Percentiles rank a stretch among this genome's conserved stretches.
These are phyloP conservation scores for Metschnikowia matae DNA, from an alignment of 805 yeast species.

Conservation along the genomic window DNA sequence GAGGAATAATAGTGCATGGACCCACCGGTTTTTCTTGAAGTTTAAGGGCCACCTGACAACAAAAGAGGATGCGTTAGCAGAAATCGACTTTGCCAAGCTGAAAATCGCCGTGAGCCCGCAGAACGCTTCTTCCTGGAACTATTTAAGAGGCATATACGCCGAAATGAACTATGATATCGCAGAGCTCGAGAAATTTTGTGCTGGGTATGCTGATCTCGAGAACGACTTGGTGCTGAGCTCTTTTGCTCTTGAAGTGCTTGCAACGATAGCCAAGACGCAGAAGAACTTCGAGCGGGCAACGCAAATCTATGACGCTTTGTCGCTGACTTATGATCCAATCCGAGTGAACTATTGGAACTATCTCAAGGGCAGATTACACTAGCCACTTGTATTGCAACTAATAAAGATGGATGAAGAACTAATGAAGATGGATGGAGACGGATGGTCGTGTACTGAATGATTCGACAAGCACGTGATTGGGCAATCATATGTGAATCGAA, in stretches of 20 bases:
- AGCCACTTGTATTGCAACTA: not conserved
- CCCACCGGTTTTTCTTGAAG: conserved; percentile 66
- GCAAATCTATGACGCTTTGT: conserved; percentile 49
- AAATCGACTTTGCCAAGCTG: conserved; percentile 48
- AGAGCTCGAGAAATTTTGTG: conserved; percentile 45
- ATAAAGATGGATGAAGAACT: not conserved
- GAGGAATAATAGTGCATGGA: conserved; percentile 92
- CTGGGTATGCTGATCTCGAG: conserved; percentile 32
- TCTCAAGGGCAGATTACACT: conserved; percentile 23
- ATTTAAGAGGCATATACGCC: conserved; percentile 55
- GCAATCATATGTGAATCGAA: no score
- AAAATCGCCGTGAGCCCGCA: conserved; percentile 64
- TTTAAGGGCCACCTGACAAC: conserved; percentile 20
- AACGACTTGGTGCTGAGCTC: conserved; percentile 14
- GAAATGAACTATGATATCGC: conserved; percentile 23
- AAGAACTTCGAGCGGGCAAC: conserved; percentile 31
- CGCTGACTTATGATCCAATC: conserved; percentile 54
- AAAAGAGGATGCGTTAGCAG: conserved; percentile 31
- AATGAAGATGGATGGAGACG: not conserved
- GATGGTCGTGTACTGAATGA: not conserved
- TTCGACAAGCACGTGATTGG: no score
- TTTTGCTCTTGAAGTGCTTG: conserved; percentile 29
- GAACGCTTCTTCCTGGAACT: conserved; percentile 85
- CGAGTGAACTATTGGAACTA: conserved; percentile 61
- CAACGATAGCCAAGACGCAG: conserved; percentile 41